Evolutionary conservation across 805 yeast species (phyloP).

Genomic region (Lipomyces spencermartinsiae): DNA sequence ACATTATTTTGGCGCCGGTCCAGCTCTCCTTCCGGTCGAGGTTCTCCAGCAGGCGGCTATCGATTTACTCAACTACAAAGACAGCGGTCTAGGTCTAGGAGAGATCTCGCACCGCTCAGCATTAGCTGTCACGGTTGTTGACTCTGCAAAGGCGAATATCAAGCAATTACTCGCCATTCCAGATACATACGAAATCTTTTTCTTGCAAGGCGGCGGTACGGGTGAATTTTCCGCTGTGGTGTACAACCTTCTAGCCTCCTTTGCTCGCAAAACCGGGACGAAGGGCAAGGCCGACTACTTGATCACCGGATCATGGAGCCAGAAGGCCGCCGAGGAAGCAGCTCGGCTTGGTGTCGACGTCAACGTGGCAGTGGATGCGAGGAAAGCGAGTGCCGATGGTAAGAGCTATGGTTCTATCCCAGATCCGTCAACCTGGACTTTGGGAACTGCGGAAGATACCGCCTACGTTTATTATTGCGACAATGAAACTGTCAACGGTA

Average conservation of each 20-base stretch:
- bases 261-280: conserved; percentile 73
- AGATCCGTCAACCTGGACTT: conserved; percentile 61
- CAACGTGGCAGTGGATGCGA: conserved; percentile 71
- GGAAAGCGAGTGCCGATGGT: conserved; percentile 54
- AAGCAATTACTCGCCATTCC: conserved; percentile 74
- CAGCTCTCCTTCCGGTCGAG: conserved; percentile 84
- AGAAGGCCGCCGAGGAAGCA: conserved; percentile 88
- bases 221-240: conserved; percentile 91
- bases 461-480: conserved; percentile 92
- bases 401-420: conserved; percentile 71
- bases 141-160: conserved; percentile 74
- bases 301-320: conserved; percentile 93
- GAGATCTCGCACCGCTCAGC: conserved; percentile 95
- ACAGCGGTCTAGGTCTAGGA: conserved; percentile 83
- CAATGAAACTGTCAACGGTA: conserved; percentile 96
- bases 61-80: conserved; percentile 76
- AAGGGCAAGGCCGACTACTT: conserved; percentile 84
- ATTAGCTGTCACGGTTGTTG: conserved; percentile 78
- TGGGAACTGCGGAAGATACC: conserved; percentile 61
- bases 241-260: conserved; percentile 78
- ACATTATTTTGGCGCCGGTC: conserved; percentile 95
- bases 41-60: conserved; percentile 88
- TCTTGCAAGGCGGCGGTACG: conserved; percentile 98
- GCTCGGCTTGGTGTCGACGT: conserved; percentile 77
- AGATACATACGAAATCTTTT: conserved; percentile 91